Evolutionary conservation across 1,139 yeast genomes (phyloP).

Genomic region (Kodamaea fungicola): DNA sequence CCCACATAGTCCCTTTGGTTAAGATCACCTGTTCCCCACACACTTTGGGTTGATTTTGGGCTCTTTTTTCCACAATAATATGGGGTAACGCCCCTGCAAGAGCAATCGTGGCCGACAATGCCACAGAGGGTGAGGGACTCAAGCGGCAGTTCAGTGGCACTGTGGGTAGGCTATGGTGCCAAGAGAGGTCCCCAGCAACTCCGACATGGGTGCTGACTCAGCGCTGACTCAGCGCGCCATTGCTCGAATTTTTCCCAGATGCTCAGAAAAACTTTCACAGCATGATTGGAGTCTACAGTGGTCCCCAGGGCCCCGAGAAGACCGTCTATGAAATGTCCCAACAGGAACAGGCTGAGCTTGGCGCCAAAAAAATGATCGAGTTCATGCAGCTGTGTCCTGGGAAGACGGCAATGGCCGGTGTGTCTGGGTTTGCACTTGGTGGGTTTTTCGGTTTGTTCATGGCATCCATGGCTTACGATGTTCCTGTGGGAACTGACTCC

Average conservation of each 20-base stretch:
- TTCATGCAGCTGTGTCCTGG: constrained; percentile 96
- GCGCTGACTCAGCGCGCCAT: neutral
- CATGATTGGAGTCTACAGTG: constrained; percentile 24
- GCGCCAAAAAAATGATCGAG: constrained; percentile 79
- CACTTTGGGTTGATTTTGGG: too few species aligned
- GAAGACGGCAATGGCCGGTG: constrained; percentile 87
- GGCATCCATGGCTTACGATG: constrained; percentile 91
- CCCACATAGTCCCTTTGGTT: too few species aligned
- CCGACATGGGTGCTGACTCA: neutral
- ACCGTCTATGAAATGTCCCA: constrained; percentile 71
- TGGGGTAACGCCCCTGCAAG: too few species aligned
- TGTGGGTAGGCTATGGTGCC: too few species aligned
- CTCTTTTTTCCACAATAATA: too few species aligned
- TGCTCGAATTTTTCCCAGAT: neutral
- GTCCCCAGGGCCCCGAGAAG: constrained; percentile 29
- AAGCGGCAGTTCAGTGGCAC: too few species aligned
- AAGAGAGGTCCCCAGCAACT: too few species aligned
- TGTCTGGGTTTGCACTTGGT: constrained; percentile 90
- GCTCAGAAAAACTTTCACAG: neutral
- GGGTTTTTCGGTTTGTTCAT: constrained; percentile 95
- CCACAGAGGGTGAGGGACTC: too few species aligned
- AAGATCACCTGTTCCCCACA: too few species aligned
- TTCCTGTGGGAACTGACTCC: constrained; percentile 63
- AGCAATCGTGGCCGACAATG: too few species aligned
- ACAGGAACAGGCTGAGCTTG: constrained; percentile 90